phyloP scores from a whole-genome alignment of 768 basidiomycete genomes.

The Serendipita sp. region DNA sequence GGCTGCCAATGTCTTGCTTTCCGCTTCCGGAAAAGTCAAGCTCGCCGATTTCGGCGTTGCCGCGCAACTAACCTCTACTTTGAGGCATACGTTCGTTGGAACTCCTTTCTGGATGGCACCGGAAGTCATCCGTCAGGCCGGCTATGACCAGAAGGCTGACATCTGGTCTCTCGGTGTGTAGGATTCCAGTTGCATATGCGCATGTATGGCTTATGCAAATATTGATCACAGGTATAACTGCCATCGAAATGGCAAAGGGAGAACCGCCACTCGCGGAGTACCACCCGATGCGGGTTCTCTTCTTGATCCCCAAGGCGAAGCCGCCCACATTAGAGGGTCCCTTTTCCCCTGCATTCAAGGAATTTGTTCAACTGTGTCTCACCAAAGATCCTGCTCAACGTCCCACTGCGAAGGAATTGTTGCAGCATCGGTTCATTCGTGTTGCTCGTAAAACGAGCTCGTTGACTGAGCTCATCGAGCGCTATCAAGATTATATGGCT shows the following conservation, averaged over 20 bases:
- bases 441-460: constrained; percentile 66
- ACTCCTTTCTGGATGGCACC: constrained; percentile 99
- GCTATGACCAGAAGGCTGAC: constrained; percentile 91
- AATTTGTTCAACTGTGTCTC: constrained; percentile 77
- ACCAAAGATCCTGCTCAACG: constrained; percentile 89
- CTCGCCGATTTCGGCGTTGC: constrained; percentile 98
- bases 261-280: constrained; percentile 94
- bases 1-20: constrained; percentile 87
- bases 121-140: constrained; percentile 92
- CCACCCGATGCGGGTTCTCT: constrained; percentile 96
- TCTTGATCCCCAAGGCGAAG: constrained; percentile 93
- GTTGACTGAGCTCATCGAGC: constrained; percentile 76
- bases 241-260: constrained; percentile 95
- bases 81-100: constrained; percentile 94
- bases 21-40: constrained; percentile 84
- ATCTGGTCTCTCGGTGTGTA: constrained; percentile 81
- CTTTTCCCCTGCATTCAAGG: constrained; percentile 75
- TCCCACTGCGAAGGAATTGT: constrained; percentile 76
- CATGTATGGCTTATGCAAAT: neutral
- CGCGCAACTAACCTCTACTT: constrained; percentile 77
- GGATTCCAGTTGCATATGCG: neutral
- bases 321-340: constrained; percentile 78
- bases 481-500: constrained; percentile 61
- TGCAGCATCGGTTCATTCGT: constrained; percentile 86
- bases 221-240: constrained; percentile 45